phyloP scores from a whole-genome alignment of 257 asterid species.

The Ilex aquifolium region DNA sequence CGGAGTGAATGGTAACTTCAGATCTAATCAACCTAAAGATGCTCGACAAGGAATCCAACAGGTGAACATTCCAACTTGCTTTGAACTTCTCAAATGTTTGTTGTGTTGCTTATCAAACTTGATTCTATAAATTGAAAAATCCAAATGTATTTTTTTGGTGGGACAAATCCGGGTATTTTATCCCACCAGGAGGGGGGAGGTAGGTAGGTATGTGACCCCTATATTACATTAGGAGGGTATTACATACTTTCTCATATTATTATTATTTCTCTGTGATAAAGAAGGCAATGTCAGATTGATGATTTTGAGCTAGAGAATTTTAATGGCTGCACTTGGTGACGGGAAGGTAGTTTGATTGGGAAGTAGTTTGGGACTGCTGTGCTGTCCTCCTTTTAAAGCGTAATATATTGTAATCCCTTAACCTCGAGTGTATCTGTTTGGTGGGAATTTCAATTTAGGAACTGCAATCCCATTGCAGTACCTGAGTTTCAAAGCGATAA shows the following conservation, averaged over 20 bases:
- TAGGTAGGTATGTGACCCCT: too few relatives aligned
- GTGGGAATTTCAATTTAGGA: too few relatives aligned
- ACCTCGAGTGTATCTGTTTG: too few relatives aligned
- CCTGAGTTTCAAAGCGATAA: too few relatives aligned
- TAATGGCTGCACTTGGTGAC: background rate
- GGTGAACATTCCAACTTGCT: slow-evolving; percentile 33
- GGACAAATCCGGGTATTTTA: too few relatives aligned
- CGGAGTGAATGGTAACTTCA: slow-evolving; percentile 46
- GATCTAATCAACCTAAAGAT: slow-evolving; percentile 87
- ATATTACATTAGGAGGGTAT: too few relatives aligned
- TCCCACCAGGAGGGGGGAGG: too few relatives aligned
- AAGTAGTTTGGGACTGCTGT: background rate
- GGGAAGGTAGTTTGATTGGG: background rate
- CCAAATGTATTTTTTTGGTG: too few relatives aligned
- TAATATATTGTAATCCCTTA: too few relatives aligned
- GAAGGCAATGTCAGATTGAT: background rate
- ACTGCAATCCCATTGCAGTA: too few relatives aligned
- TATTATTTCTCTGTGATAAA: background rate
- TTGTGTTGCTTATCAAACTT: slow-evolving; percentile 1
- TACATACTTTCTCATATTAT: background rate
- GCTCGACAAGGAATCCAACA: slow-evolving; percentile 94
- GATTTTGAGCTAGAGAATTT: background rate
- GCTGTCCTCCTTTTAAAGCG: background rate
- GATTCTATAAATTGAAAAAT: too few relatives aligned
- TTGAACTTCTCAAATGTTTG: background rate